Evolutionary conservation across 2,329 filamentous ascomycete genomes (phyloP), one percentile per base, ranked within the genome.

Genomic region (Rasamsonia emersonii): DNA sequence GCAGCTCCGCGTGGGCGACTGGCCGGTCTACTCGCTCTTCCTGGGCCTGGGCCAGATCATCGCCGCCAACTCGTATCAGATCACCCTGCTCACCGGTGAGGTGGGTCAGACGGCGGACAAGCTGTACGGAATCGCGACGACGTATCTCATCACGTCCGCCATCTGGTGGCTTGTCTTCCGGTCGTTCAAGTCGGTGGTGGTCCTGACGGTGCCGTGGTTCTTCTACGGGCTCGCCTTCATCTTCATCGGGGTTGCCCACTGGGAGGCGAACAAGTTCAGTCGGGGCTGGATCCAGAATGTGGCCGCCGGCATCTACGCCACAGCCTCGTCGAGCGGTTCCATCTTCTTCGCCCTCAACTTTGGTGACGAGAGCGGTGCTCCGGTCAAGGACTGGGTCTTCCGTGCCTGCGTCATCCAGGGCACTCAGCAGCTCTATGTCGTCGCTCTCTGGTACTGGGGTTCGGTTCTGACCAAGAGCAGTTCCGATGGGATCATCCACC

Each of bases 261-360:
- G 70, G 29, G 62, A 66, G 28, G 32, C 43, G 1, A 55, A 62
- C 17, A 41, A 47, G 1, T 43, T 45, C 32, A 50, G 51, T 8
- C 61, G 68, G 27, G 67, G 63, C 9, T 75, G 69, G 65, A 58
- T 78, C 13, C 73, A 77, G 42, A 73, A 78, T 38, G 61, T 75
- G 4, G 77, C 73, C 7, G 76, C 74, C 3, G 76, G 63, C 3
- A 46, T 77, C 14, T 82, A 82, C 47, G 71, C 75, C 1, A 62
- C 70, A 4, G 77, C 75, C 4, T 77, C 77, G 4, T 68, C 74
- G 6, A 73, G 71, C 24, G 77, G 77, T 9, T 73, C 71, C 1
- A 63, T 82, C 36, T 79, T 75, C 59, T 82, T 82, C 45, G 70
- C 76, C 2, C 65, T 79, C 30, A 81, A 81, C 52, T 80, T 79